These are phyloP conservation scores for Globisporangium yorkense DNA, from an alignment of 352 stramenopile species.

Conservation along the genomic window DNA sequence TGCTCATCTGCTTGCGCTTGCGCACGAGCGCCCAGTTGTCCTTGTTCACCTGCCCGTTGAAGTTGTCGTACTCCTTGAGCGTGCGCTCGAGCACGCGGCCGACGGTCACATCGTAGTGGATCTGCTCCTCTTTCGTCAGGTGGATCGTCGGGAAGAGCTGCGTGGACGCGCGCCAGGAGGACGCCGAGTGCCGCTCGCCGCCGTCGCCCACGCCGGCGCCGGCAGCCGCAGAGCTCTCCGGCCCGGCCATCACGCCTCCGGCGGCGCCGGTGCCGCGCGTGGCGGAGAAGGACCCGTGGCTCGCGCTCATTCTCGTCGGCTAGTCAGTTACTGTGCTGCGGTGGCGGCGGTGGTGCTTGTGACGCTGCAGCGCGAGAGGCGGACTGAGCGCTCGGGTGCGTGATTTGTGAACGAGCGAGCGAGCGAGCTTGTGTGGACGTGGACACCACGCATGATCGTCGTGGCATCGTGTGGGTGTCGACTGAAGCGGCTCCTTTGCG, in stretches of 20 bases:
- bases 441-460: background rate
- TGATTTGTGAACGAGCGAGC: background rate
- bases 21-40: slow-evolving; percentile 15
- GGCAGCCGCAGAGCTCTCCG: background rate
- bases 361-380: background rate
- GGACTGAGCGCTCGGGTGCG: background rate
- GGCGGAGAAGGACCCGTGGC: background rate
- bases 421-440: background rate
- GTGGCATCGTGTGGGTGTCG: background rate
- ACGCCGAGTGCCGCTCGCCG: background rate
- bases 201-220: too few species aligned
- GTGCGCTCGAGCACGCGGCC: slow-evolving; percentile 13
- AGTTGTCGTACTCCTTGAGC: slow-evolving; percentile 13
- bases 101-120: slow-evolving; percentile 16
- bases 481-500: background rate
- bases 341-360: background rate
- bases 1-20: slow-evolving; percentile 12
- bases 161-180: slow-evolving; percentile 12
- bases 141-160: slow-evolving; percentile 16
- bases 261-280: background rate
- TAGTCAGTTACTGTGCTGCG: background rate
- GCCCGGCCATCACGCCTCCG: background rate
- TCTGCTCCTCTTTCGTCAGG: slow-evolving; percentile 14
- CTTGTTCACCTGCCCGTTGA: slow-evolving; percentile 13
- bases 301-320: background rate